These are phyloP conservation scores for Dendrocalamus sinicus DNA, from an alignment of 176 grass and related monocot species.

Conservation along the genomic window DNA sequence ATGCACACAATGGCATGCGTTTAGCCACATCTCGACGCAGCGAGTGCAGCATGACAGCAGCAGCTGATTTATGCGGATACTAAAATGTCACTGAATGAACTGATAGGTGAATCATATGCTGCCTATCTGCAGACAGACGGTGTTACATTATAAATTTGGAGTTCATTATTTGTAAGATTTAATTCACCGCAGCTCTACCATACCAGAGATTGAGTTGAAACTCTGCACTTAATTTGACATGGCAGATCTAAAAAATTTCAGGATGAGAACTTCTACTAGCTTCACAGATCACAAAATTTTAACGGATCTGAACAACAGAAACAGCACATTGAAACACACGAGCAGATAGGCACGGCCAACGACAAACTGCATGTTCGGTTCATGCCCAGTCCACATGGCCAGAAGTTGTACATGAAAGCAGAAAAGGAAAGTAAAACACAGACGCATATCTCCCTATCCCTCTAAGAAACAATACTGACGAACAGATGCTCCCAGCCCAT, in stretches of 20 bases:
- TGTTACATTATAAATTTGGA: neutral
- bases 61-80: slow-evolving; percentile 19
- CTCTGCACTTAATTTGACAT: neutral
- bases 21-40: slow-evolving; percentile 37
- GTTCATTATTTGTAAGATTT: slow-evolving; percentile 12
- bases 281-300: slow-evolving; percentile 36
- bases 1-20: slow-evolving; percentile 12
- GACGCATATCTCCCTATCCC: slow-evolving; percentile 42
- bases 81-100: slow-evolving; percentile 1
- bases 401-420: slow-evolving; percentile 59
- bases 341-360: slow-evolving; percentile 17
- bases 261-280: neutral
- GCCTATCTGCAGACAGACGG: slow-evolving; percentile 6
- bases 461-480: slow-evolving; percentile 24
- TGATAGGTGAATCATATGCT: slow-evolving; percentile 31
- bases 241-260: neutral
- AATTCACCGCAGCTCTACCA: neutral
- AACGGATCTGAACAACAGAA: slow-evolving; percentile 43
- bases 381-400: slow-evolving; percentile 57
- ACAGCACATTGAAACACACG: slow-evolving; percentile 37
- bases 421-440: slow-evolving; percentile 49
- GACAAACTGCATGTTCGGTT: slow-evolving; percentile 38
- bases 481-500: slow-evolving; percentile 38
- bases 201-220: neutral
- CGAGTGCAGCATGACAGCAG: neutral